Conservation (phyloP, 2,329 filamentous ascomycete genomes). For the Cercospora zeae-maydis region DNA sequence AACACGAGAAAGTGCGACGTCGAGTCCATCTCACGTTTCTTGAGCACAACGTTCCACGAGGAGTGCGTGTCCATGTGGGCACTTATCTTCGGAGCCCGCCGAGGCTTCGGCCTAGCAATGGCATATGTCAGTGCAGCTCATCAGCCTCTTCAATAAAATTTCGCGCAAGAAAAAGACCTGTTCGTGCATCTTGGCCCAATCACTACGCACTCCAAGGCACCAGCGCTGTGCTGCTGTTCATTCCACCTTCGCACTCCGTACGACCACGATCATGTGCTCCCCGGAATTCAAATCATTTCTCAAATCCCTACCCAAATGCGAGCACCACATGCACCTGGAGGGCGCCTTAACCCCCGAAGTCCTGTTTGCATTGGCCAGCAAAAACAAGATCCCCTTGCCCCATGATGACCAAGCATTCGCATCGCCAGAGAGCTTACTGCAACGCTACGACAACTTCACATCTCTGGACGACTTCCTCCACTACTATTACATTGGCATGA, state of each 20-base stretch:
- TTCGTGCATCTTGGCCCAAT: neutral
- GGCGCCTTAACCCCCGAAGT: constrained; percentile 67
- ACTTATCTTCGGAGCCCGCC: neutral
- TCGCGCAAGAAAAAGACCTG: neutral
- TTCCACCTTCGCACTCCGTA: neutral
- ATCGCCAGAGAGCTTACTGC: constrained; percentile 56
- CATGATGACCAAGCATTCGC: constrained; percentile 59
- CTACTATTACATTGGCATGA: constrained; percentile 76
- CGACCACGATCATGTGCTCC: constrained; percentile 45
- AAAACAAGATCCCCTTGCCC: constrained; percentile 61
- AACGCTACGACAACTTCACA: constrained; percentile 64
- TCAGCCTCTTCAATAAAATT: neutral
- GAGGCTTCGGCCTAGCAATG: neutral
- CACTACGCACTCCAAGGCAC: neutral
- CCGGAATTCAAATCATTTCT: constrained; percentile 58
- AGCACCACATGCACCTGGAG: constrained; percentile 78
- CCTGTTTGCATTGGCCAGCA: constrained; percentile 64
- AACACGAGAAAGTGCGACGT: neutral
- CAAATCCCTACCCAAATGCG: constrained; percentile 65
- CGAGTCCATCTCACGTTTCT: too few species aligned
- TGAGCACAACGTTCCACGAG: too few species aligned
- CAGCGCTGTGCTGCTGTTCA: neutral
- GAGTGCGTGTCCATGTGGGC: neutral
- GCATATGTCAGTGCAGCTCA: neutral
- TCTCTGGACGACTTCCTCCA: constrained; percentile 73